Conservation (phyloP, 192 early-diverging fungal species). For the Podila epigama region DNA sequence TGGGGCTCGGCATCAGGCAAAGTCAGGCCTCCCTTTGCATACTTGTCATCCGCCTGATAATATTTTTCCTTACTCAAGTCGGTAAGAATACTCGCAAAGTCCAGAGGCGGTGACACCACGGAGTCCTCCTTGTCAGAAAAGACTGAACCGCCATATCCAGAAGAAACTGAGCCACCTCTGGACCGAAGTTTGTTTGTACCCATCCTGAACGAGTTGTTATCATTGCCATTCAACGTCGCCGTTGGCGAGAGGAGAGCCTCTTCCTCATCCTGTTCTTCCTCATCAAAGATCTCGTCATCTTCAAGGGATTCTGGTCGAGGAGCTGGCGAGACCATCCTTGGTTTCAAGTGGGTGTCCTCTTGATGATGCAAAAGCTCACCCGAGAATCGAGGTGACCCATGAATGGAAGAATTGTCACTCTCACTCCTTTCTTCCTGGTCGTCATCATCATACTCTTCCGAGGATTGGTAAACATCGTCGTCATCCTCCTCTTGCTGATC, state of each 20-base stretch:
- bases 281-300: slow-evolving; percentile 43
- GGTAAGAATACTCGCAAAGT: neutral
- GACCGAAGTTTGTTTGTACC: too few species aligned
- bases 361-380: neutral
- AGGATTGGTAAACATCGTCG: slow-evolving; percentile 42
- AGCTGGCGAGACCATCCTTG: too few species aligned
- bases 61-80: neutral
- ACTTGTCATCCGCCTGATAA: too few species aligned
- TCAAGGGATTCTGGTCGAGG: slow-evolving; percentile 10
- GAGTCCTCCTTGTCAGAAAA: slow-evolving; percentile 16
- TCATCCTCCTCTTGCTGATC: slow-evolving; percentile 18
- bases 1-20: slow-evolving; percentile 17
- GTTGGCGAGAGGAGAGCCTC: neutral
- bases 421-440: neutral
- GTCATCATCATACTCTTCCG: slow-evolving; percentile 33
- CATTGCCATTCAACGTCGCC: too few species aligned
- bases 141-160: slow-evolving; percentile 28
- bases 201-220: too few species aligned
- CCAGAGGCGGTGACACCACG: neutral
- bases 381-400: neutral
- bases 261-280: slow-evolving; percentile 38
- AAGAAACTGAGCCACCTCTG: slow-evolving; percentile 19
- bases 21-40: neutral
- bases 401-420: neutral
- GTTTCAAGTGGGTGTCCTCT: too few species aligned